Base-by-base conservation (phyloP, 495 filamentous ascomycete genomes). In the Penicillium atrosanguineum region DNA sequence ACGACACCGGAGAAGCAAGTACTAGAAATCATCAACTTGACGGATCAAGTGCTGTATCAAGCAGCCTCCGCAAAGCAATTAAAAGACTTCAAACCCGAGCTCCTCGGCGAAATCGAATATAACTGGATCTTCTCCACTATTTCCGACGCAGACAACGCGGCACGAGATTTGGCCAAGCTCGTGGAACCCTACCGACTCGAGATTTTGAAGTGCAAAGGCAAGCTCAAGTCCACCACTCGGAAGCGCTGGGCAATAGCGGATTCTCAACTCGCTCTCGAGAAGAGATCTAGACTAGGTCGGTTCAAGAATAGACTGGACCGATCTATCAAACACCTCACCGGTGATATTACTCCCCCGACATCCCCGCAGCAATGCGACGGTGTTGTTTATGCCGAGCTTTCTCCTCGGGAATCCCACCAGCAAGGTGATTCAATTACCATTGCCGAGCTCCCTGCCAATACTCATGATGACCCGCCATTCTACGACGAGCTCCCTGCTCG, bases 111-210 rank as follows among this genome's bases (percentile, higher is more conserved):
- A 25, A 55, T 62, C 26, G 59, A 62, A 28, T 44, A 49, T 12
- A 50, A 55, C n/a, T 62, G 59, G 59, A 49, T 58, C 20, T 46
- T 52, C 26, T 51, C 59, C 8, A 58, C 55, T 4, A 52, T 58
- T 11, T 45, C 23, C 9, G 59, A 62, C 21, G 51, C 55, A 2
- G 29, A 37, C 12, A 44, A 48, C 20, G 41, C 51, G 23, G 40
- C 46, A 8, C 50, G 38, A 28, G 55, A 46, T 21, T 18, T 62
- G 23, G 29, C 36, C 18, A 43, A 43, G 14, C 34, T 62, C 11
- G 37, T 62, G 16, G 55, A 58, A 21, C 31, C 36, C 16, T 54
- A 53, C 18, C 46, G 55, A 6, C 31, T 49, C 19, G 51, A 58
- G 5, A 37, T 55, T 39, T 15, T 38, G 11, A 62, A 58, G 36